Evolutionary conservation across 1,284 basidiomycete genomes (phyloP).

Genomic region (Pseudomicrostroma phylloplanum): DNA sequence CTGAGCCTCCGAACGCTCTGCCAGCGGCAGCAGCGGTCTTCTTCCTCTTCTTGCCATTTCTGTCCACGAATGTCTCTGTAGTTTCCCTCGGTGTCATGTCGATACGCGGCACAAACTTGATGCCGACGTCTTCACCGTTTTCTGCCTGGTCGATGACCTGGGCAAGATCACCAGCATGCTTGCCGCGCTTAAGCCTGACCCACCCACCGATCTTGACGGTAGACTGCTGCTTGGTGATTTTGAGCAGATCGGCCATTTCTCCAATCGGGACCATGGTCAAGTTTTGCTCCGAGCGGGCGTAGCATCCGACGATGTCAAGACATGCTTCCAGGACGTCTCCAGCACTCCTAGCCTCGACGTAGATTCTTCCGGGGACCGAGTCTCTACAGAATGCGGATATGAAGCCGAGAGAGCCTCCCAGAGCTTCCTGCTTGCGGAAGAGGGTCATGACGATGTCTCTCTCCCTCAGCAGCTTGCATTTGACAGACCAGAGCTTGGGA

Average conservation of each 20-base stretch:
- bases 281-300: conserved; percentile 58
- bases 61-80: conserved; percentile 50
- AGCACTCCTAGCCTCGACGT: conserved; percentile 83
- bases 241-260: conserved; percentile 93
- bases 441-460: conserved; percentile 87
- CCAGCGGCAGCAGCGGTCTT: conserved; percentile 39
- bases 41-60: conserved; percentile 49
- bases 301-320: conserved; percentile 85
- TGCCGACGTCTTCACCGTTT: conserved; percentile 85
- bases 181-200: conserved; percentile 90
- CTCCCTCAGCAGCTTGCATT: conserved; percentile 89
- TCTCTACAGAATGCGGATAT: conserved; percentile 91
- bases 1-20: conserved; percentile 35
- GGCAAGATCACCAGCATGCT: conserved; percentile 88
- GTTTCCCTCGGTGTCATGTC: conserved; percentile 63
- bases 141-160: conserved; percentile 89
- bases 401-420: conserved; percentile 63
- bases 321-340: conserved; percentile 80
- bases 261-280: conserved; percentile 87
- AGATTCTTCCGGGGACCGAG: conserved; percentile 88
- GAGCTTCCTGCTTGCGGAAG: conserved; percentile 65
- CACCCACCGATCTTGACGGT: conserved; percentile 80
- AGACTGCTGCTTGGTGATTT: conserved; percentile 88
- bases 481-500: conserved; percentile 89
- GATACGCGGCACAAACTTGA: conserved; percentile 93